Evolutionary conservation across 495 filamentous ascomycete genomes (phyloP), one percentile per base, ranked within the genome.

Genomic region (Diplogelasinospora grovesii): DNA sequence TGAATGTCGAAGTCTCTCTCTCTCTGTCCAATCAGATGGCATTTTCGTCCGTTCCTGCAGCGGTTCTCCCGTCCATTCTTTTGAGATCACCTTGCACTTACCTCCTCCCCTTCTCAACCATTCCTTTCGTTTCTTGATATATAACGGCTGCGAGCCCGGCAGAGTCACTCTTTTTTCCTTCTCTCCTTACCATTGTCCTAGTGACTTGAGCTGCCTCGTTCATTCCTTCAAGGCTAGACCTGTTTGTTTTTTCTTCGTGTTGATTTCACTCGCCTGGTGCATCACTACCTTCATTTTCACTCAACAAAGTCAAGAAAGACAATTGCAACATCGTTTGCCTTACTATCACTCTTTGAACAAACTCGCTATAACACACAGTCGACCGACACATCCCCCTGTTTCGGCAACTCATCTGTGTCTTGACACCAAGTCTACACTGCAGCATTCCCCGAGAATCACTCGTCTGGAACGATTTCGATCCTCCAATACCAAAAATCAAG

Each of bases 181-280:
- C 33, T 52, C 46, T 45, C 50, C 47, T 38, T 48, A 49, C 52
- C 25, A 5, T 41, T 34, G 28, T 33, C 35, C 13, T 39, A 21
- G 39, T 32, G 22, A 36, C 39, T 45, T 43, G 46, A 57, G 53
- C 53, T 45, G 54, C 45, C 61, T 60, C 50, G 32, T 63, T 51
- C 59, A 51, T 45, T 55, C 51, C 39, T 49, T 53, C 41, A 54
- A 57, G 64, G 60, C 57, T 51, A 60, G 53, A 13, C 59, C 57
- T 57, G 41, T 46, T 43, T 43, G 45, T 54, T 50, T 42, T 27
- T 50, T 28, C 23, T 59, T 49, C 55, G 38, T 54, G 50, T 46
- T 37, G 36, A 35, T 30, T 28, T 38, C 47, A 52, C 41, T 52
- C 49, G 62, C 64, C 64, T 59, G 62, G 64, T 54, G 64, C 62